Evolutionary conservation across 139 green algal genomes (phyloP).

Genomic region (Desmodesmus armatus): DNA sequence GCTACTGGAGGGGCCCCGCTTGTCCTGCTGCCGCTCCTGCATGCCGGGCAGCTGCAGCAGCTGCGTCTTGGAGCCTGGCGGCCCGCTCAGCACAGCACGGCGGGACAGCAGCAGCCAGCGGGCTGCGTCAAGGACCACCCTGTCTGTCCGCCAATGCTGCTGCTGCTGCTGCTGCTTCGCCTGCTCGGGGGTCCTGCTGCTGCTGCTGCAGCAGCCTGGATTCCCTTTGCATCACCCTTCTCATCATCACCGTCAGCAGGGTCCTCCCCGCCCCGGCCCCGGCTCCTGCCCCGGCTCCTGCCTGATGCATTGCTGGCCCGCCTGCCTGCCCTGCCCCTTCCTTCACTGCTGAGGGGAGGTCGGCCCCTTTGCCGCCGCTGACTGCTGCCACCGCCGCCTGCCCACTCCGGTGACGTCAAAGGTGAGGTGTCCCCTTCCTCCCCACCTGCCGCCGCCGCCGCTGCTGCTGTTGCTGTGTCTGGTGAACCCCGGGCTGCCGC

Average conservation of each 20-base stretch:
- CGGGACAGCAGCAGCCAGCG: conserved; percentile 36
- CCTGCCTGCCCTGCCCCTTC: too few relatives aligned
- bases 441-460: not conserved
- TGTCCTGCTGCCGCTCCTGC: not conserved
- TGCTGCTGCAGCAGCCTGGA: not conserved
- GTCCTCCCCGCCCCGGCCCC: not conserved
- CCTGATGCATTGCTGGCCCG: not conserved
- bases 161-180: not conserved
- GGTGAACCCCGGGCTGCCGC: not conserved
- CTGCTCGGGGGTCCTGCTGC: not conserved
- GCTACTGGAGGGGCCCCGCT: not conserved
- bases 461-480: not conserved
- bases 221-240: not conserved
- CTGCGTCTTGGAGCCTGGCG: conserved; percentile 8
- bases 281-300: not conserved
- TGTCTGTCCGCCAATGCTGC: not conserved
- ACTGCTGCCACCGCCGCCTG: not conserved
- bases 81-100: conserved; percentile 9
- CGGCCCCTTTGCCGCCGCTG: not conserved
- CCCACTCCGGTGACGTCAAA: not conserved
- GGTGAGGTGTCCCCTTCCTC: not conserved
- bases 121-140: not conserved
- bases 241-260: not conserved
- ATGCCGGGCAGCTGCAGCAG: not conserved
- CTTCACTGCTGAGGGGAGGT: too few relatives aligned